phyloP scores from a whole-genome alignment of 164 flowering plant genomes.

The Brasenia schreberi region DNA sequence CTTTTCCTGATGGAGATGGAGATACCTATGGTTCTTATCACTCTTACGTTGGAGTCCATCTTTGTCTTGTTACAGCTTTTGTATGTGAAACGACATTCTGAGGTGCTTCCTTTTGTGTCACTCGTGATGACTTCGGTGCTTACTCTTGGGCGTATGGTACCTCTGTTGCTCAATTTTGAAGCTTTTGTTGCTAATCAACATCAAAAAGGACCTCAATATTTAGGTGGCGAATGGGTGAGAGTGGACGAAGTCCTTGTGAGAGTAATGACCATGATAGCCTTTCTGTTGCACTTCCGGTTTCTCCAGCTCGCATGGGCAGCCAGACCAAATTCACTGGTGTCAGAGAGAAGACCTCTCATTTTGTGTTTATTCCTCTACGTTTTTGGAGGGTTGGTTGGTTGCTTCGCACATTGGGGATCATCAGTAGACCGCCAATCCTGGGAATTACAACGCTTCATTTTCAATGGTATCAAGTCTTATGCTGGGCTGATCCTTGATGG shows the following conservation, averaged over 20 bases:
- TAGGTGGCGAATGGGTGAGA: slow-evolving; percentile 38
- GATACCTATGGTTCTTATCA: slow-evolving; percentile 37
- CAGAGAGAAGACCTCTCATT: slow-evolving; percentile 30
- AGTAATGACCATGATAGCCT: slow-evolving; percentile 36
- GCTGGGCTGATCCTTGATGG: slow-evolving; percentile 54
- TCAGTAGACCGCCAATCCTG: neutral
- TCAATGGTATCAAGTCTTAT: slow-evolving; percentile 38
- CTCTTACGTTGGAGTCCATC: slow-evolving; percentile 42
- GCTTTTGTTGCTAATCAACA: slow-evolving; percentile 21
- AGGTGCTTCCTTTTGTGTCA: slow-evolving; percentile 36
- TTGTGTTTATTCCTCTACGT: slow-evolving; percentile 26
- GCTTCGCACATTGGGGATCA: slow-evolving; percentile 13
- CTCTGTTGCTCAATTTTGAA: slow-evolving; percentile 49
- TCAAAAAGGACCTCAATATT: slow-evolving; percentile 11
- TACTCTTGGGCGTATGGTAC: slow-evolving; percentile 47
- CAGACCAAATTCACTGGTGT: slow-evolving; percentile 18
- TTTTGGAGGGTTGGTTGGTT: slow-evolving; percentile 27
- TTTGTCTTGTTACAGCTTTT: slow-evolving; percentile 37
- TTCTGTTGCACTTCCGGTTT: slow-evolving; percentile 42
- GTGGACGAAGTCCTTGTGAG: slow-evolving; percentile 41
- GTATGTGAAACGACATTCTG: slow-evolving; percentile 35
- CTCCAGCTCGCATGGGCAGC: slow-evolving; percentile 43
- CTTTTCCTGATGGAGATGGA: slow-evolving; percentile 53
- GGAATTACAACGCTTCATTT: slow-evolving; percentile 13
- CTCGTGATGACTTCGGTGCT: slow-evolving; percentile 47